phyloP scores from a whole-genome alignment of 164 flowering plant species.

The Vitis riparia region DNA sequence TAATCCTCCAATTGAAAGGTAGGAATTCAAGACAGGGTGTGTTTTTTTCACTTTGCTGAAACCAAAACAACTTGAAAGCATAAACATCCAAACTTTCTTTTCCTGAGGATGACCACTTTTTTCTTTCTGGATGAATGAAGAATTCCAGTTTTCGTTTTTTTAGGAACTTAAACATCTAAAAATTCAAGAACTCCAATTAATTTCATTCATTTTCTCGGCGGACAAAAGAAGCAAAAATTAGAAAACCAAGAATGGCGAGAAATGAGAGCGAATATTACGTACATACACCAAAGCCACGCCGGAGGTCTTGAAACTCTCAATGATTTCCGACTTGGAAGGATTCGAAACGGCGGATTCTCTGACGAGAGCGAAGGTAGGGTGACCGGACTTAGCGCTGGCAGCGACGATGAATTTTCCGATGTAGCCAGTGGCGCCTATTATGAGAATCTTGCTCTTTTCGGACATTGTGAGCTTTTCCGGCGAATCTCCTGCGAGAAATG shows the following conservation, averaged over 20 bases:
- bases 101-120: too few species aligned
- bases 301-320: slow-evolving; percentile 27
- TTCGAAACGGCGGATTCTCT: slow-evolving; percentile 33
- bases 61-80: too few species aligned
- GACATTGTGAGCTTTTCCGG: slow-evolving; percentile 20
- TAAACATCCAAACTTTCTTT: too few species aligned
- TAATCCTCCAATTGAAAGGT: slow-evolving; percentile 7
- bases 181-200: background rate
- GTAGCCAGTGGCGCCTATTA: slow-evolving; percentile 55
- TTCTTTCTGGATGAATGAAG: too few species aligned
- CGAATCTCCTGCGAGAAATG: background rate
- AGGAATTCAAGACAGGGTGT: background rate
- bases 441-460: slow-evolving; percentile 36
- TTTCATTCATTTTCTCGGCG: background rate
- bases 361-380: slow-evolving; percentile 43
- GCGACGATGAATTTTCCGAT: slow-evolving; percentile 49
- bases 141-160: too few species aligned
- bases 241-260: background rate
- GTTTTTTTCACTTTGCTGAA: background rate
- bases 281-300: slow-evolving; percentile 15
- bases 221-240: background rate
- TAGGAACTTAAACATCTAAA: background rate
- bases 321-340: slow-evolving; percentile 29
- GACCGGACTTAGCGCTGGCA: slow-evolving; percentile 40
- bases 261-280: background rate